phyloP scores from a whole-genome alignment of 2,329 filamentous ascomycete genomes.

The Herpotrichia juniperi region DNA sequence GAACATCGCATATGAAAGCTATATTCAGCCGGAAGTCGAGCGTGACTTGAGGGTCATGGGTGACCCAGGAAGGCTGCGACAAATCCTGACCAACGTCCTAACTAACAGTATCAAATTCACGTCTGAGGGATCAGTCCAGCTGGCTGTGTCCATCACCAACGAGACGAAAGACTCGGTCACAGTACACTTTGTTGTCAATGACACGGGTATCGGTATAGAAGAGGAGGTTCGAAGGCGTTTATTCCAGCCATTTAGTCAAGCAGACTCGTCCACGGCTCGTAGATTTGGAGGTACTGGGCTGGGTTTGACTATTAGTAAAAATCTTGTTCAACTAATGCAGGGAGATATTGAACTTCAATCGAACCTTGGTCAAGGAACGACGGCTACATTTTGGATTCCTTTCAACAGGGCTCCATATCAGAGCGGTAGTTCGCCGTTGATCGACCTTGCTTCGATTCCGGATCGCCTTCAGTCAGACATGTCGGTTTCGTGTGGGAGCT shows the following conservation, averaged over 20 bases:
- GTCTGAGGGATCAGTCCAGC: constrained; percentile 52
- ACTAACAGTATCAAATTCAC: constrained; percentile 58
- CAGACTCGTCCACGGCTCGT: constrained; percentile 78
- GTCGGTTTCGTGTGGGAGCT: constrained; percentile 69
- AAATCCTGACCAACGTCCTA: constrained; percentile 81
- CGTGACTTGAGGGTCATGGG: constrained; percentile 80
- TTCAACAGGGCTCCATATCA: constrained; percentile 72
- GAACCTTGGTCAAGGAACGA: constrained; percentile 70
- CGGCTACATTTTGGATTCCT: constrained; percentile 76
- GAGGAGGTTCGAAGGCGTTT: constrained; percentile 74
- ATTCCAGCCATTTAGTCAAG: constrained; percentile 83
- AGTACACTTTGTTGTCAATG: constrained; percentile 74
- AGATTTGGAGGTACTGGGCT: constrained; percentile 81
- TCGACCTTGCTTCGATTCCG: constrained; percentile 68
- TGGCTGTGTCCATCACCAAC: constrained; percentile 67
- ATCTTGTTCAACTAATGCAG: constrained; percentile 78
- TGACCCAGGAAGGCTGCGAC: constrained; percentile 81
- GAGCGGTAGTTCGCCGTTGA: constrained; percentile 56
- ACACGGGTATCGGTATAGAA: constrained; percentile 82
- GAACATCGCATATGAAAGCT: constrained; percentile 72
- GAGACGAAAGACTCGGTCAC: constrained; percentile 70
- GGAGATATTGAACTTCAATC: constrained; percentile 76
- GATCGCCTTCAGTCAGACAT: constrained; percentile 66
- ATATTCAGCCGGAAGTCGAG: constrained; percentile 67
- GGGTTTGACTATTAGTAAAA: constrained; percentile 81